Conservation (phyloP, 192 early-diverging fungal species). For the Backusella australiensis region DNA sequence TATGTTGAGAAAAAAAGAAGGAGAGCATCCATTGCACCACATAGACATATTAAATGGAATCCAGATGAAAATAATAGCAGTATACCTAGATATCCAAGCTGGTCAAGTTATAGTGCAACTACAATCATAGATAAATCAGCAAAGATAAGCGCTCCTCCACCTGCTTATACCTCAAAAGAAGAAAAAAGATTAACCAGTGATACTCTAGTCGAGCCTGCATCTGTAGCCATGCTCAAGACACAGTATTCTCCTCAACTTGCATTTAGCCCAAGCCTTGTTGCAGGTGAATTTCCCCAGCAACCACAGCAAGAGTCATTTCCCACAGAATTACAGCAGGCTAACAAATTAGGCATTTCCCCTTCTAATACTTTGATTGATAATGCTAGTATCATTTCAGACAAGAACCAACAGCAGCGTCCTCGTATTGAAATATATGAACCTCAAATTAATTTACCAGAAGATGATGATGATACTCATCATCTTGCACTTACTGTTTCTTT, state of each 20-base stretch:
- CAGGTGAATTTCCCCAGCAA: slow-evolving; percentile 8
- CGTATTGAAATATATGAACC: slow-evolving; percentile 11
- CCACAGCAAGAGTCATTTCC: background rate
- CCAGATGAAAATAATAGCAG: background rate
- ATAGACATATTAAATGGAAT: background rate
- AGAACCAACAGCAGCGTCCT: background rate
- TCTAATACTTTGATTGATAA: slow-evolving; percentile 8
- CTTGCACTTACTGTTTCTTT: background rate
- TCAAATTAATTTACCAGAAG: slow-evolving; percentile 8
- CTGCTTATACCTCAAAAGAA: slow-evolving; percentile 10
- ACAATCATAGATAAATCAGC: background rate
- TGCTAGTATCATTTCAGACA: background rate
- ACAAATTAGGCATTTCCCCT: background rate
- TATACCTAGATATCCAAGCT: background rate
- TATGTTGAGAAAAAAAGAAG: slow-evolving; percentile 7
- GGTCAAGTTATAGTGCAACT: background rate
- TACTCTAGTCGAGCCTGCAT: slow-evolving; percentile 13
- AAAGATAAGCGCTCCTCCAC: background rate
- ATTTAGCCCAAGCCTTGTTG: slow-evolving; percentile 17
- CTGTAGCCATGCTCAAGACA: background rate
- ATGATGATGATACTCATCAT: background rate
- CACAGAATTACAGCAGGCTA: background rate
- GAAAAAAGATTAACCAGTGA: slow-evolving; percentile 10
- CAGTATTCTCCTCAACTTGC: slow-evolving; percentile 22
- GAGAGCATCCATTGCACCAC: background rate